Evolutionary conservation across 2,329 filamentous ascomycete species (phyloP), one percentile per base, ranked within the genome.

Genomic region (Exophiala alcalophila): DNA sequence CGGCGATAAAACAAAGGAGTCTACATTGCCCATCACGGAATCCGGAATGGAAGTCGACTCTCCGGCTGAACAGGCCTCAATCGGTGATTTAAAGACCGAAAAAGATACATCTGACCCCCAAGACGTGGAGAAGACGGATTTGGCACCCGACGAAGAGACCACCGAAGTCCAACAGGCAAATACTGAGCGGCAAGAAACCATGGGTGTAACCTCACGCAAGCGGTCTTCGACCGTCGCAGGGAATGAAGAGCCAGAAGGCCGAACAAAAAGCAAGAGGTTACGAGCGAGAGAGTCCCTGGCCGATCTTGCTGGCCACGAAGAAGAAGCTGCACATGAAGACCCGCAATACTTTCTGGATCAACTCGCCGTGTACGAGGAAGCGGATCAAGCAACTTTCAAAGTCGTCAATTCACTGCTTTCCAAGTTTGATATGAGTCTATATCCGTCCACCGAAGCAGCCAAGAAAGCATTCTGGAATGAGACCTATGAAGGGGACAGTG

Each of bases 171-270:
- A 10, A 18, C 25, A 14, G 25, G 11, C 33, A 30, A 14, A 10
- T 6, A 39, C 40, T 3, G 61, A 65, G 10, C 61, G 59, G 8
- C 33, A 47, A 4, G 61, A 64, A 38, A 52, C 51, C 33, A 15
- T 14, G n/a, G 6, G 9, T 18, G 12, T 27, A 15, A 27, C 37
- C n/a, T 33, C 45, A 18, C 70, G 79, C 14, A 83, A 83, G 59
- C 68, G 80, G 43, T 81, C 78, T 2, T 77, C 75, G 10, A 75
- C 80, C 37, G 76, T 74, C 14, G 74, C 77, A 34, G 76, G 74
- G 7, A 67, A 80, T 19, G 71, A 78, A 2, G 80, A 82, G 37
- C 69, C 68, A 9, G 74, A 74, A 35, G 71, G 72, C 14, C 70
- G 79, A 33, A 65, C 67, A 9, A 78, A 78, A 55, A 81, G 78